A percentile compares a stretch with the other conserved stretches of the same genome.
phyloP scores from a whole-genome alignment of 1,284 basidiomycete genomes.

The Puccinia triticina region DNA sequence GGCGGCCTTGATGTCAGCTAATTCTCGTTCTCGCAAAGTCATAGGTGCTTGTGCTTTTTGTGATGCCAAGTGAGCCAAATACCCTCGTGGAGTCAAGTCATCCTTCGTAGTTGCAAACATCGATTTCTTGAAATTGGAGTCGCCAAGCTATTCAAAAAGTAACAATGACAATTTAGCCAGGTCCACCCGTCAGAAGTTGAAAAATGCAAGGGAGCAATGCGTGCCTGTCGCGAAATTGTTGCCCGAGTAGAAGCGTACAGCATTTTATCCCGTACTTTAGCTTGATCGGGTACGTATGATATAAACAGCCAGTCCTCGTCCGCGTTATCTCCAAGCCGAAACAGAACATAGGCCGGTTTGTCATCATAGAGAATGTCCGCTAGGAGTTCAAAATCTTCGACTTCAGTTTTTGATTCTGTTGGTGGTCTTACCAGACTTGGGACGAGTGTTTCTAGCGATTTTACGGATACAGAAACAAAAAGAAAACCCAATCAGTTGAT shows the following conservation, averaged over 20 bases:
- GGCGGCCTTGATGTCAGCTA: conserved; percentile 50
- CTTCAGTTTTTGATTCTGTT: conserved; percentile 5
- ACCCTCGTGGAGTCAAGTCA: conserved; percentile 47
- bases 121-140: conserved; percentile 40
- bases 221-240: conserved; percentile 46
- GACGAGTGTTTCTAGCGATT: conserved; percentile 23
- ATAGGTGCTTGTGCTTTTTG: conserved; percentile 45
- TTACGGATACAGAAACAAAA: background rate
- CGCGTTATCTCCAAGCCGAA: conserved; percentile 27
- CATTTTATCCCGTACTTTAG: conserved; percentile 51
- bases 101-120: conserved; percentile 52
- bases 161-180: background rate
- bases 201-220: background rate
- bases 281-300: conserved; percentile 48
- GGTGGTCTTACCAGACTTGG: conserved; percentile 1
- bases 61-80: conserved; percentile 39
- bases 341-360: conserved; percentile 45
- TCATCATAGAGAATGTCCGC: conserved; percentile 33
- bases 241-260: conserved; percentile 49
- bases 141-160: conserved; percentile 37
- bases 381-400: conserved; percentile 42
- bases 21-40: conserved; percentile 45
- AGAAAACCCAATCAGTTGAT: background rate
- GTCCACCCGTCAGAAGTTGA: background rate
- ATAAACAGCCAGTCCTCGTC: conserved; percentile 46